A percentile compares a stretch with the other conserved stretches of the same genome.
These are phyloP conservation scores for Mucor sp. DNA, from an alignment of 371 early-diverging fungal genomes.

Conservation along the genomic window DNA sequence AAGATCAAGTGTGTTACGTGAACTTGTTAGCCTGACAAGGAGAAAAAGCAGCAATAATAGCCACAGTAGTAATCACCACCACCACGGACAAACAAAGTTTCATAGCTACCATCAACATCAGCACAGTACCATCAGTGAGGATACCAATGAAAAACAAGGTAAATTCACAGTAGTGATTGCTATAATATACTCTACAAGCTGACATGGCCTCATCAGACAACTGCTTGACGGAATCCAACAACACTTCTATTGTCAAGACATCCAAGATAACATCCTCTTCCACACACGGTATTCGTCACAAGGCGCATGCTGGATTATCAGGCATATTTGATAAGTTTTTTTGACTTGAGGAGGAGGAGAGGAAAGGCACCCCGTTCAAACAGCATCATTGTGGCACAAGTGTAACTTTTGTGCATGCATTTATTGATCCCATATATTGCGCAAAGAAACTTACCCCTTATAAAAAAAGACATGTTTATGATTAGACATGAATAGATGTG, in stretches of 20 bases:
- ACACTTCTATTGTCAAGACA: background rate
- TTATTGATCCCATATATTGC: background rate
- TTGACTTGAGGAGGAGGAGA: background rate
- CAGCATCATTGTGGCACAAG: background rate
- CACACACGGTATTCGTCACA: constrained; percentile 3
- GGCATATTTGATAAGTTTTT: constrained; percentile 1
- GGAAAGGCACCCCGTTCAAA: background rate
- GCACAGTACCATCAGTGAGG: background rate
- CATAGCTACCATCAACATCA: background rate
- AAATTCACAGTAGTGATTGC: background rate
- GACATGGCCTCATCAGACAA: background rate
- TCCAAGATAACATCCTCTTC: background rate
- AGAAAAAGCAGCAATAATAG: constrained; percentile 23
- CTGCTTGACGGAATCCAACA: background rate
- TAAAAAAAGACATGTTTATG: background rate
- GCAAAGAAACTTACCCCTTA: background rate
- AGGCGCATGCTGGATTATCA: constrained; percentile 1
- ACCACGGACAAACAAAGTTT: background rate
- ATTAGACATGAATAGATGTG: background rate
- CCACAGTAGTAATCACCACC: background rate
- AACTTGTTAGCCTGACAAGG: constrained; percentile 37
- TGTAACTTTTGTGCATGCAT: background rate
- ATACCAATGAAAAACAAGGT: background rate
- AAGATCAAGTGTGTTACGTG: constrained; percentile 38
- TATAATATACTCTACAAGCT: background rate